These are phyloP conservation scores for Apiotrichum akiyoshidainum DNA, from an alignment of 1,284 basidiomycete genomes.

Conservation along the genomic window DNA sequence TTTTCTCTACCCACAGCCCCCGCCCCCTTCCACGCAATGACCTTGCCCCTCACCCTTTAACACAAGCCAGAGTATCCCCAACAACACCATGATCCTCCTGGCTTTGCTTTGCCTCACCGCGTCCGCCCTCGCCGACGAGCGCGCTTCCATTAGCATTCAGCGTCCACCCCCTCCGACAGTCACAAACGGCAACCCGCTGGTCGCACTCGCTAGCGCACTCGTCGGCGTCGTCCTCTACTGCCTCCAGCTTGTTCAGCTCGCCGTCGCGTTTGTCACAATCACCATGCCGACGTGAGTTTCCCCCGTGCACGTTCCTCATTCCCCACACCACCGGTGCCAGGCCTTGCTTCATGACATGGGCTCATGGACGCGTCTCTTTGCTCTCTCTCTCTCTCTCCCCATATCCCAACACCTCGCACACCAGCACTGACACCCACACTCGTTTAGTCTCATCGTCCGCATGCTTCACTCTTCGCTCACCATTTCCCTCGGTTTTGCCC, in stretches of 20 bases:
- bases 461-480: slow-evolving; percentile 85
- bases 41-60: neutral
- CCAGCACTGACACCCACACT: slow-evolving; percentile 50
- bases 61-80: neutral
- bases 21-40: too few relatives aligned
- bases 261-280: slow-evolving; percentile 73
- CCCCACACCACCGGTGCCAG: neutral
- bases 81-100: neutral
- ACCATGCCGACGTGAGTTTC: slow-evolving; percentile 62
- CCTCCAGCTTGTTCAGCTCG: slow-evolving; percentile 67
- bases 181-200: slow-evolving; percentile 57
- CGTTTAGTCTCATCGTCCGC: slow-evolving; percentile 49
- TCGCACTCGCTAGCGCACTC: slow-evolving; percentile 72
- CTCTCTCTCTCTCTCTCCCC: neutral
- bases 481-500: slow-evolving; percentile 82
- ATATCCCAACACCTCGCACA: too few relatives aligned
- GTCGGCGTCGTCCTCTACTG: slow-evolving; percentile 81
- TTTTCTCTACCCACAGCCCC: neutral
- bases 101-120: neutral
- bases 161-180: slow-evolving; percentile 11
- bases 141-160: neutral
- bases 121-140: neutral
- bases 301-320: neutral
- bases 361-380: neutral
- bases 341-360: neutral